Evolutionary conservation across 352 stramenopile species (phyloP).

Genomic region (Phytopythium chamaehyphon): DNA sequence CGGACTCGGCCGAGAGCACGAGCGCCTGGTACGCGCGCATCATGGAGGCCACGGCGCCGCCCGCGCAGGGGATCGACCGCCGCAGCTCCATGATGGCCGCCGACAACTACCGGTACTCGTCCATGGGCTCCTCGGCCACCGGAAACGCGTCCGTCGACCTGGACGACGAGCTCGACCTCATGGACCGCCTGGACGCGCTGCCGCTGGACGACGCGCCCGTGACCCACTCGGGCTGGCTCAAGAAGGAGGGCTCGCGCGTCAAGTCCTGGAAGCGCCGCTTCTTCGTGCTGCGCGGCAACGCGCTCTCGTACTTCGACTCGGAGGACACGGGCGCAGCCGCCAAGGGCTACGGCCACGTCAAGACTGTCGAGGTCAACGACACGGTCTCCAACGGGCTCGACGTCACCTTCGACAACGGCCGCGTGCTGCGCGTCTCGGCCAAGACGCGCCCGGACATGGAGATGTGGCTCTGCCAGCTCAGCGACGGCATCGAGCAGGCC

Average conservation of each 20-base stretch:
- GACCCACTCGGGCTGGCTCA: conserved; percentile 74
- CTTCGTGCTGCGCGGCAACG: conserved; percentile 73
- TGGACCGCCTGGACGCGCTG: conserved; percentile 53
- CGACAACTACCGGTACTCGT: conserved; percentile 3
- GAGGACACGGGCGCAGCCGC: conserved; percentile 61
- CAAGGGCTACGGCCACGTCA: conserved; percentile 81
- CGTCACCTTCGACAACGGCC: conserved; percentile 72
- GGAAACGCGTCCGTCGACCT: conserved; percentile 24
- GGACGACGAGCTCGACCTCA: conserved; percentile 48
- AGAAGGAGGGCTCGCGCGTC: conserved; percentile 71
- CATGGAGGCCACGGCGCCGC: conserved; percentile 45
- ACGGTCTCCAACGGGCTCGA: conserved; percentile 60
- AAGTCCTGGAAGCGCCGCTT: conserved; percentile 83
- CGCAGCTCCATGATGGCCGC: conserved; percentile 8
- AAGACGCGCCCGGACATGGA: conserved; percentile 63
- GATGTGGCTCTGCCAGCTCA: conserved; percentile 68
- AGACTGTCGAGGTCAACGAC: conserved; percentile 66
- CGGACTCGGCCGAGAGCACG: conserved; percentile 64
- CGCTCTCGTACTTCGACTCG: conserved; percentile 81
- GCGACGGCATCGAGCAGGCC: conserved; percentile 60
- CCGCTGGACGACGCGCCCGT: conserved; percentile 51
- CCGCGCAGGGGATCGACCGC: conserved; percentile 7
- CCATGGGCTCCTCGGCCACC: conserved; percentile 1
- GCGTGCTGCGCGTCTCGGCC: conserved; percentile 65
- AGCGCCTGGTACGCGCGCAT: conserved; percentile 75